These are phyloP conservation scores for Malania oleifera DNA, from an alignment of 164 flowering plant species.

Conservation along the genomic window DNA sequence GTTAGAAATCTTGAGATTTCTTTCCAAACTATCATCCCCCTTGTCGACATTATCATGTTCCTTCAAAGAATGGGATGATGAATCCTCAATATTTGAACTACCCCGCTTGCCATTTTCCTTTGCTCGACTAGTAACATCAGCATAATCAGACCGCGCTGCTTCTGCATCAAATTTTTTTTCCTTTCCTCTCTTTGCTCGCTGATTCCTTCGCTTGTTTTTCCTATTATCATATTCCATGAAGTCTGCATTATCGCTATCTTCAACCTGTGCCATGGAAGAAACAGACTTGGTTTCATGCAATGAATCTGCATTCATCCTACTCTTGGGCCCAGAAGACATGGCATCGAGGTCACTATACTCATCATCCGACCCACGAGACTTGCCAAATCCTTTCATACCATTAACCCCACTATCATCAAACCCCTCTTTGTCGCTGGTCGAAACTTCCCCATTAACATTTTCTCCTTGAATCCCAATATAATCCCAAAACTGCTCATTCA, in stretches of 20 bases:
- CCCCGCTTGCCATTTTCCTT: slow-evolving; percentile 23
- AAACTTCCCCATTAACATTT: slow-evolving; percentile 5
- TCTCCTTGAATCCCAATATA: slow-evolving; percentile 25
- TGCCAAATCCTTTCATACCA: slow-evolving; percentile 9
- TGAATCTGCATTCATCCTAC: slow-evolving; percentile 25
- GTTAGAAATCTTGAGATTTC: slow-evolving; percentile 24
- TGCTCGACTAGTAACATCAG: slow-evolving; percentile 3
- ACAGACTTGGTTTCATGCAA: slow-evolving; percentile 21
- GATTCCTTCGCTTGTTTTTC: slow-evolving; percentile 47
- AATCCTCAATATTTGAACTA: slow-evolving; percentile 17
- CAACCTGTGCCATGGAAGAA: slow-evolving; percentile 12
- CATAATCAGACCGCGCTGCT: slow-evolving; percentile 3
- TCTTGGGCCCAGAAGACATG: slow-evolving; percentile 61
- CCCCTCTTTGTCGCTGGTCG: slow-evolving; percentile 15
- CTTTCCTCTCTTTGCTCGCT: slow-evolving; percentile 38
- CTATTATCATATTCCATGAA: slow-evolving; percentile 48
- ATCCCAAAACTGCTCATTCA: slow-evolving; percentile 37
- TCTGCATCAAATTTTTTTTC: slow-evolving; percentile 16
- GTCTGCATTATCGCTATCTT: slow-evolving; percentile 33
- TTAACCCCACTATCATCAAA: slow-evolving; percentile 11
- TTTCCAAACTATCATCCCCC: slow-evolving; percentile 18
- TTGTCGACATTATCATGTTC: slow-evolving; percentile 21
- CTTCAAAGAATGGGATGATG: slow-evolving; percentile 15
- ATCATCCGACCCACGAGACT: slow-evolving; percentile 31
- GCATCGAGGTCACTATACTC: slow-evolving; percentile 61